phyloP scores from a whole-genome alignment of 108 stramenopile genomes.

The Ochromonas danica region DNA sequence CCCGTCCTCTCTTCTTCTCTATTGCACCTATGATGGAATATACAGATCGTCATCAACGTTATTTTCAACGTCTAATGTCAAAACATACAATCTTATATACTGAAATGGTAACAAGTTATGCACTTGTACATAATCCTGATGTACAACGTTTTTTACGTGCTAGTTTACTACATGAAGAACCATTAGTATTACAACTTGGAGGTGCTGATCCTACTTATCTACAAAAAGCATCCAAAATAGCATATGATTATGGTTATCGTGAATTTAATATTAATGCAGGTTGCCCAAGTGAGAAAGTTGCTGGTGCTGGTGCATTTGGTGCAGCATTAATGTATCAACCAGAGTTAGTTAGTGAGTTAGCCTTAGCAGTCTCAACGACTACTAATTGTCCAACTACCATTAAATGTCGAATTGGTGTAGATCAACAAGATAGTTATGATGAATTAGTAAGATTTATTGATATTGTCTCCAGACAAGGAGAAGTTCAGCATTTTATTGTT shows the following conservation, averaged over 20 bases:
- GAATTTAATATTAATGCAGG: constrained; percentile 97
- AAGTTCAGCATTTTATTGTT: constrained; percentile 81
- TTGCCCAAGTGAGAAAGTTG: constrained; percentile 90
- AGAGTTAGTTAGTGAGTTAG: constrained; percentile 72
- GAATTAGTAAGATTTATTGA: constrained; percentile 74
- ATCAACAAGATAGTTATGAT: constrained; percentile 75
- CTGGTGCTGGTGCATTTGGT: constrained; percentile 88
- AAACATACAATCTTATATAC: constrained; percentile 81
- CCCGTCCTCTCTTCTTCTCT: no score
- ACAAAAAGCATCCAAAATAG: constrained; percentile 24
- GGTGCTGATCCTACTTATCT: constrained; percentile 83
- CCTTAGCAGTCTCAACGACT: constrained; percentile 69
- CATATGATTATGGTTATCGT: constrained; percentile 67
- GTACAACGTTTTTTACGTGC: constrained; percentile 37
- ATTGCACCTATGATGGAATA: constrained; percentile 90
- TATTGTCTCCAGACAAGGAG: constrained; percentile 62
- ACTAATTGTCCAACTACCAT: constrained; percentile 69
- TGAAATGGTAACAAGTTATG: constrained; percentile 96
- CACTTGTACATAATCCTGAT: constrained; percentile 59
- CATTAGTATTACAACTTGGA: constrained; percentile 86
- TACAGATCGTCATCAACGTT: constrained; percentile 92
- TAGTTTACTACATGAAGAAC: constrained; percentile 33
- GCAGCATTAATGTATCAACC: constrained; percentile 94
- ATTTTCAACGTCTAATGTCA: constrained; percentile 64
- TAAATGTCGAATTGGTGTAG: constrained; percentile 88